Conservation (phyloP, 805 yeast genomes). For the Suhomyces tanzawaensis region DNA sequence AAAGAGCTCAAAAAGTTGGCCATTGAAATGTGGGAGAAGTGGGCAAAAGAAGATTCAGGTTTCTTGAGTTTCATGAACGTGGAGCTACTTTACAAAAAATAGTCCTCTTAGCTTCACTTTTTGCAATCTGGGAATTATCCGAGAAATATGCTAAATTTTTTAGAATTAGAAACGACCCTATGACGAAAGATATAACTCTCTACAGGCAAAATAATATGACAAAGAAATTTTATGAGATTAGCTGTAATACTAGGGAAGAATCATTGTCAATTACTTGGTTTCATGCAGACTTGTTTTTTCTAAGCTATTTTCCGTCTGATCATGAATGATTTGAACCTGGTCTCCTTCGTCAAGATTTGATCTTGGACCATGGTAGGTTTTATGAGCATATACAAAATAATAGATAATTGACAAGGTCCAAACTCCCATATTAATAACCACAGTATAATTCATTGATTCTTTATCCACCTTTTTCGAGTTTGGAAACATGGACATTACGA, state of each 20-base stretch:
- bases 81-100: constrained; percentile 17
- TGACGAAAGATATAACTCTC: too few species aligned
- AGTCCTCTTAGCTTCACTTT: too few species aligned
- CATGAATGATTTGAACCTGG: background rate
- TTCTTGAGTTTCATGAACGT: constrained; percentile 16
- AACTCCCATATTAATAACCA: constrained; percentile 61
- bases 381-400: constrained; percentile 52
- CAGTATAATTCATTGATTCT: constrained; percentile 65
- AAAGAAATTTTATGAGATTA: too few species aligned
- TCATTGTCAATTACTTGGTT: too few species aligned
- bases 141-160: too few species aligned
- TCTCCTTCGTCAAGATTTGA: constrained; percentile 12
- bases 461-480: constrained; percentile 38
- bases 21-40: constrained; percentile 13
- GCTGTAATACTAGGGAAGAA: too few species aligned
- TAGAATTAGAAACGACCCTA: too few species aligned
- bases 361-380: constrained; percentile 56
- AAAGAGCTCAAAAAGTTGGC: constrained; percentile 7
- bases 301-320: background rate
- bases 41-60: constrained; percentile 15
- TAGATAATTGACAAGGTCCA: constrained; percentile 55
- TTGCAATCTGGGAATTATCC: too few species aligned
- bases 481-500: constrained; percentile 65
- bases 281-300: background rate
- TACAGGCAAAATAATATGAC: too few species aligned